Evolutionary conservation across 2,329 filamentous ascomycete genomes (phyloP).

Genomic region (Westerdykella aurantiaca): DNA sequence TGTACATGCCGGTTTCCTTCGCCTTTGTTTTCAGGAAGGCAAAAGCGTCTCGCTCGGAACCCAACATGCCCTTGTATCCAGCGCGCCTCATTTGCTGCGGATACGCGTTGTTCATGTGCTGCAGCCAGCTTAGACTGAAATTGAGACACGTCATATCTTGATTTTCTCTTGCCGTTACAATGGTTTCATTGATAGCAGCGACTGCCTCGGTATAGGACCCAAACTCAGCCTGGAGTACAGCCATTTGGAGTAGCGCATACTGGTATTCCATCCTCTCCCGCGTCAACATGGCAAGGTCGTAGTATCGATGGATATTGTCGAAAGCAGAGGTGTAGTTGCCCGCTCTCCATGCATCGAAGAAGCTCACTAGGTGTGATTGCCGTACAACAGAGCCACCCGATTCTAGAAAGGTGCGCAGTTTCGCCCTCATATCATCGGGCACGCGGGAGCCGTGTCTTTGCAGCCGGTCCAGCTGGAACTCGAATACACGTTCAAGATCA

Average conservation of each 20-base stretch:
- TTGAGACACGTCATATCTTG: conserved; percentile 89
- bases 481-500: conserved; percentile 73
- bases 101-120: conserved; percentile 85
- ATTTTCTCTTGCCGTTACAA: conserved; percentile 90
- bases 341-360: conserved; percentile 85
- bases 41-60: conserved; percentile 73
- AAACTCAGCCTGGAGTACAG: conserved; percentile 91
- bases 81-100: conserved; percentile 66
- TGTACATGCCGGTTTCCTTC: conserved; percentile 80
- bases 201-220: conserved; percentile 85
- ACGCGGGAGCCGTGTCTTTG: conserved; percentile 77
- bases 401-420: conserved; percentile 63
- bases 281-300: conserved; percentile 90
- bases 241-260: conserved; percentile 88
- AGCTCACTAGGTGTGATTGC: conserved; percentile 72
- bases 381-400: conserved; percentile 65
- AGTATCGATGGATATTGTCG: conserved; percentile 88
- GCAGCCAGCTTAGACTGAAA: conserved; percentile 92
- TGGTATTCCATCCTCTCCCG: conserved; percentile 83
- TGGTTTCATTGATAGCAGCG: conserved; percentile 90
- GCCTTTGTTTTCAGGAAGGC: conserved; percentile 80
- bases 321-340: conserved; percentile 88
- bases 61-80: conserved; percentile 67
- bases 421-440: conserved; percentile 64
- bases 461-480: conserved; percentile 83